These are phyloP conservation scores for Penicillium psychrosexuale DNA, from an alignment of 2,329 filamentous ascomycete genomes.

Conservation along the genomic window DNA sequence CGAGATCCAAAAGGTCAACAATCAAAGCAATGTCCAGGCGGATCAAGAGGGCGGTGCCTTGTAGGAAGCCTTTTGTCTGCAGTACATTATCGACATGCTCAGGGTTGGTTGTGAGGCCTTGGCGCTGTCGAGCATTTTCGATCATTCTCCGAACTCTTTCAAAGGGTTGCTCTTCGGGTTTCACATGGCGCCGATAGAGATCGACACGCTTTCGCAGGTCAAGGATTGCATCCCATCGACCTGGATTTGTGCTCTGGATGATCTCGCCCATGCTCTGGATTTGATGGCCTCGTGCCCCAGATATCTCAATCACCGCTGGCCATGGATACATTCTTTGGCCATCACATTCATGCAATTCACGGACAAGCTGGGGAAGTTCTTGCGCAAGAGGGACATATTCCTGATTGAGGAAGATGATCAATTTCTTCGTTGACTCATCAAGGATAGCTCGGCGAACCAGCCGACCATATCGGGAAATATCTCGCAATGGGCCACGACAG, in stretches of 20 bases:
- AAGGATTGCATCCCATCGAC: constrained; percentile 25
- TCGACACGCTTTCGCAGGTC: constrained; percentile 29
- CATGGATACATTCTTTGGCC: background rate
- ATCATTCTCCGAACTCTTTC: constrained; percentile 36
- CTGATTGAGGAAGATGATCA: constrained; percentile 54
- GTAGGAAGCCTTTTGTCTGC: constrained; percentile 40
- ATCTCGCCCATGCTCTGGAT: constrained; percentile 22
- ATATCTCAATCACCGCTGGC: constrained; percentile 6
- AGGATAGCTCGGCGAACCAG: constrained; percentile 59
- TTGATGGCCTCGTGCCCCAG: constrained; percentile 22
- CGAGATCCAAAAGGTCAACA: constrained; percentile 40
- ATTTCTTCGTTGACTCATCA: constrained; percentile 63
- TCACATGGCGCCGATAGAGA: constrained; percentile 32
- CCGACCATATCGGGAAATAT: constrained; percentile 60
- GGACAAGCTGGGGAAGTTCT: constrained; percentile 26
- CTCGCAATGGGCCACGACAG: constrained; percentile 59
- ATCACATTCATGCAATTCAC: constrained; percentile 23
- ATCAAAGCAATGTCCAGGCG: constrained; percentile 52
- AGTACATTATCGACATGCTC: constrained; percentile 31
- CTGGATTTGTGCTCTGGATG: constrained; percentile 21
- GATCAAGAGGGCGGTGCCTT: constrained; percentile 47
- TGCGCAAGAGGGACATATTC: constrained; percentile 43
- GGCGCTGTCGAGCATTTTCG: constrained; percentile 29
- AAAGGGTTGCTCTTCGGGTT: constrained; percentile 41
- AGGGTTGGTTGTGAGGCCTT: constrained; percentile 22